Evolutionary conservation across 1,139 yeast genomes (phyloP), one percentile per base, ranked within the genome.

Genomic region (Yamadazyma jaroonii): DNA sequence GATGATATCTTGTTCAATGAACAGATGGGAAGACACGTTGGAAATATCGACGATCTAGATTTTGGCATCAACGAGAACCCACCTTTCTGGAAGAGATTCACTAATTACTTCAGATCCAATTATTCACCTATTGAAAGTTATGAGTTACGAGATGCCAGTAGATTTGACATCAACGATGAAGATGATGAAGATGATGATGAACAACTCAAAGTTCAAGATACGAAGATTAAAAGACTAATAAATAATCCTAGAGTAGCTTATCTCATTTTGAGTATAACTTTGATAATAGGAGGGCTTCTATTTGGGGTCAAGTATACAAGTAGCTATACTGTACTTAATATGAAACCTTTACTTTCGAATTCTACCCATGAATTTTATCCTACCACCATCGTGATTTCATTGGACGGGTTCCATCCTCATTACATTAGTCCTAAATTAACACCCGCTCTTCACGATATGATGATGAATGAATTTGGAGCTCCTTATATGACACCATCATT

Each of bases 371-470:
- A 64, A 1, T 88, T 82, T 59, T 68, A 81, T 48, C 87, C 94
- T 14, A 80, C 96, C 3, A 89, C 97, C 0, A 61, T 89, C 1
- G 58, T 88, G 37, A 66, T 89, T 2, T 86, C 96, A 0, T 59
- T 89, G 29, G 96, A 86, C 55, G 96, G 96, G 9, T 85, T 89
- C 60, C 95, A 89, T 56, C 97, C 97, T 8, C 94, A 87, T 53
- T 86, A 87, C 54, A 77, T 89, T n/a, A 79, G 81, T 20, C 56
- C 74, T 6, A 64, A 70, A 14, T 53, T 72, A 29, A 89, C 96
- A 0, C 97, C 97, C 1, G 66, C 79, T 29, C 54, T 90, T 55
- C 83, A 84, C 52, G 61, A 68, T 11, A 60, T 84, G 57, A 59
- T 79, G 49, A 52, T 70, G 8, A 63, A 74, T 20, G 81, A 73